A percentile compares a stretch with the other conserved stretches of the same genome.
Evolutionary conservation across 192 early-diverging fungal genomes (phyloP).

Genomic region (Gaertneriomyces sp.): DNA sequence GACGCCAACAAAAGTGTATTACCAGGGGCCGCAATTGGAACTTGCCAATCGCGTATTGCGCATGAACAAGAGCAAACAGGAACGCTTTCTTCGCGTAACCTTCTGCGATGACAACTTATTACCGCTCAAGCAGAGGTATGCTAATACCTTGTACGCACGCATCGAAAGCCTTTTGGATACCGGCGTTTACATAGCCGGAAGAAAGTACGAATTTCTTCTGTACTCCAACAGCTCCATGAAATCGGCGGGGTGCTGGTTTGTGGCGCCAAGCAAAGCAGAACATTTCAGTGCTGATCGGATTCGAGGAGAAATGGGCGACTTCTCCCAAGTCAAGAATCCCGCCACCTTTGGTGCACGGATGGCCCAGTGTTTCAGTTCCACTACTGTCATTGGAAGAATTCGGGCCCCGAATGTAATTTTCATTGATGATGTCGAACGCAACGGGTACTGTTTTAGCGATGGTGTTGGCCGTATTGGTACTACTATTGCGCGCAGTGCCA

Average conservation of each 20-base stretch:
- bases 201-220: constrained; percentile 61
- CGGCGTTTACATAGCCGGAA: constrained; percentile 54
- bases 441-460: constrained; percentile 68
- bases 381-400: constrained; percentile 47
- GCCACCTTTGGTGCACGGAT: constrained; percentile 67
- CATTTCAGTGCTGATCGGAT: constrained; percentile 46
- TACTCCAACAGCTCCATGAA: constrained; percentile 53
- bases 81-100: constrained; percentile 67
- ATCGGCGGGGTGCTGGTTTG: constrained; percentile 68
- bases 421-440: constrained; percentile 56
- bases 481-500: constrained; percentile 38
- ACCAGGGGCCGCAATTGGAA: constrained; percentile 63
- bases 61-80: constrained; percentile 42
- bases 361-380: constrained; percentile 72
- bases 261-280: neutral
- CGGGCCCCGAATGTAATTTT: constrained; percentile 23
- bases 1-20: constrained; percentile 64
- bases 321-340: constrained; percentile 57
- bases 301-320: constrained; percentile 66
- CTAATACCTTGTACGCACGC: constrained; percentile 25
- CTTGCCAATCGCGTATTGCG: constrained; percentile 73
- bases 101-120: constrained; percentile 63
- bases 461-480: constrained; percentile 66
- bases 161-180: constrained; percentile 57
- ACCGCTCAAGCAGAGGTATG: constrained; percentile 15